Conservation (phyloP, 2,329 filamentous ascomycete species). For the Ambrosiella cleistominuta region DNA sequence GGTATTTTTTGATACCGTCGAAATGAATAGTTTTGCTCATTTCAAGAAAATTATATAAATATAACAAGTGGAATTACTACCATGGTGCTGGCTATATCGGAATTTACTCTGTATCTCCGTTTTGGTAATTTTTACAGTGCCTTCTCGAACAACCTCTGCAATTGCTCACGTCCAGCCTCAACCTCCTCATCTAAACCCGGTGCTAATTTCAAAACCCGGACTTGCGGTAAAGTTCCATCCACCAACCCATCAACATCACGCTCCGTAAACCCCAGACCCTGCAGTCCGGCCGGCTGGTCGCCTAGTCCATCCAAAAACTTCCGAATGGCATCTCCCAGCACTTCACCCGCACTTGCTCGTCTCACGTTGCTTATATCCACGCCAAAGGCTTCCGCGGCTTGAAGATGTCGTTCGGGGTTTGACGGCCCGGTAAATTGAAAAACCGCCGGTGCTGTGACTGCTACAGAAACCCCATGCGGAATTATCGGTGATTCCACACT, state of each 20-base stretch:
- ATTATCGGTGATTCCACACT: conserved; percentile 61
- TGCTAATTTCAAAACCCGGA: conserved; percentile 76
- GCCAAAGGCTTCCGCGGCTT: conserved; percentile 77
- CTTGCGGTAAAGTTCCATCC: conserved; percentile 87
- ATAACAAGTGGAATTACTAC: no score
- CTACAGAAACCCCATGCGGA: conserved; percentile 88
- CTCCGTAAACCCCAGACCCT: conserved; percentile 59
- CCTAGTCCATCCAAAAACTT: conserved; percentile 70
- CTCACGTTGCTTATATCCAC: conserved; percentile 79
- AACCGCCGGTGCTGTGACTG: conserved; percentile 80
- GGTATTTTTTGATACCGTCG: no score
- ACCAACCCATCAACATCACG: conserved; percentile 69
- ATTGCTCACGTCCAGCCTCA: conserved; percentile 52
- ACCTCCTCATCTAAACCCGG: conserved; percentile 59
- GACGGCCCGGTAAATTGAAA: conserved; percentile 85
- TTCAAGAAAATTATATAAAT: no score
- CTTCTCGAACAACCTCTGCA: conserved; percentile 50
- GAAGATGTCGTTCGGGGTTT: conserved; percentile 81
- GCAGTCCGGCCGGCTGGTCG: conserved; percentile 77
- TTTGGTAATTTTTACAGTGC: conserved; percentile 1
- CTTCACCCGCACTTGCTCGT: conserved; percentile 73
- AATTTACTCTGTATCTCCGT: not conserved
- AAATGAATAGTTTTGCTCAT: no score
- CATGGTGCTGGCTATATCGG: not conserved
- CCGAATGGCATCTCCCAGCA: conserved; percentile 65